Evolutionary conservation across 1,284 basidiomycete species (phyloP).

Genomic region (Kalmanozyma brasiliensis): DNA sequence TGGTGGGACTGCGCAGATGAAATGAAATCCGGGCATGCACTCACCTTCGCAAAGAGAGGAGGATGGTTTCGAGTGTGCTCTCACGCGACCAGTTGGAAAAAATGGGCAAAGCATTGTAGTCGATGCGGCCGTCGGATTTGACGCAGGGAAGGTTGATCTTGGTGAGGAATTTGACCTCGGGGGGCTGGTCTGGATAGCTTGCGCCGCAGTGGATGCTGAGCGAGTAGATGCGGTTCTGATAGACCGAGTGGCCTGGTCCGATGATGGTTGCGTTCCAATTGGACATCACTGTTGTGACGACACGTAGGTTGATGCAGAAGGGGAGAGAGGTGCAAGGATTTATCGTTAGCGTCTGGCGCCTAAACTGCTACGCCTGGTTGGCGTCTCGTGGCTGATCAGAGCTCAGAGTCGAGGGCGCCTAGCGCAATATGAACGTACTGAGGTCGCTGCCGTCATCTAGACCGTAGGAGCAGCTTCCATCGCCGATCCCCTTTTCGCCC

Average conservation of each 20-base stretch:
- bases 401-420: too few species aligned
- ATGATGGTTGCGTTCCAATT: slow-evolving; percentile 99
- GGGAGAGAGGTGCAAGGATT: neutral
- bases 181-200: slow-evolving; percentile 82
- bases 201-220: slow-evolving; percentile 88
- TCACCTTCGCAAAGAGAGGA: slow-evolving; percentile 64
- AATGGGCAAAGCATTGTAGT: slow-evolving; percentile 55
- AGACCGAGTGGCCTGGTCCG: slow-evolving; percentile 90
- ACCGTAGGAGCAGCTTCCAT: slow-evolving; percentile 95
- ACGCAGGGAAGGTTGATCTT: slow-evolving; percentile 97
- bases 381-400: too few species aligned
- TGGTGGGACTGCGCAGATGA: slow-evolving; percentile 13
- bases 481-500: slow-evolving; percentile 98
- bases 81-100: slow-evolving; percentile 62
- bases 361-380: too few species aligned
- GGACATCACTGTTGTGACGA: slow-evolving; percentile 75
- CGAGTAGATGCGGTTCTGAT: slow-evolving; percentile 98
- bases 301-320: neutral
- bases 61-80: slow-evolving; percentile 66
- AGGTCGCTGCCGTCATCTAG: slow-evolving; percentile 65
- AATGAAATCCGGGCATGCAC: slow-evolving; percentile 10
- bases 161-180: slow-evolving; percentile 84
- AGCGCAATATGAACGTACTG: slow-evolving; percentile 60
- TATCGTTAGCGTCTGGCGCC: neutral
- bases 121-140: slow-evolving; percentile 75